Evolutionary conservation across 2,329 filamentous ascomycete species (phyloP).

Genomic region (Aspergillus hiratsukae): DNA sequence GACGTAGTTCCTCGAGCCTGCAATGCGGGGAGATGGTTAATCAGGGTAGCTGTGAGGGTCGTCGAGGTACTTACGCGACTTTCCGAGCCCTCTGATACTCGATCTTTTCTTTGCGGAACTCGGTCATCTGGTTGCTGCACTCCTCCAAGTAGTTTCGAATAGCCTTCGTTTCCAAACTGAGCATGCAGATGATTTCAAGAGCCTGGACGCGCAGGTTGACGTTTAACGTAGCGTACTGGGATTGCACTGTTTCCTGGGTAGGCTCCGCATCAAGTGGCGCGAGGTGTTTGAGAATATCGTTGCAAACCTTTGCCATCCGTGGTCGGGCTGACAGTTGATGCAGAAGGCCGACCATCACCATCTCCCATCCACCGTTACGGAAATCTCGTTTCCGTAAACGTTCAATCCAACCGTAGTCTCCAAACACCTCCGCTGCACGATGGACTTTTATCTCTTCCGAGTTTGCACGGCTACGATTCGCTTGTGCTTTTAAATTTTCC

Average conservation of each 20-base stretch:
- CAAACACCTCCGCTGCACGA: conserved; percentile 68
- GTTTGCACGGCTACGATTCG: conserved; percentile 45
- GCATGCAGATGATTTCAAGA: conserved; percentile 78
- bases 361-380: conserved; percentile 81
- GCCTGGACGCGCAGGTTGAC: conserved; percentile 76
- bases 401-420: conserved; percentile 76
- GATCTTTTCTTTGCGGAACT: conserved; percentile 91
- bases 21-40: not conserved
- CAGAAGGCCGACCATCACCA: conserved; percentile 81
- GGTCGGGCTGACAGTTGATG: conserved; percentile 78
- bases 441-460: conserved; percentile 35
- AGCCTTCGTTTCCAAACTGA: conserved; percentile 80
- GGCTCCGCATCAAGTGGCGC: conserved; percentile 73
- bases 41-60: not conserved
- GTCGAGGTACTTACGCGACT: conserved; percentile 45
- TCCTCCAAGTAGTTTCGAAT: conserved; percentile 86
- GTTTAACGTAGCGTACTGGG: conserved; percentile 71
- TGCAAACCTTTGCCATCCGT: conserved; percentile 65
- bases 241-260: conserved; percentile 66
- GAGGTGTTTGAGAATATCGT: conserved; percentile 74
- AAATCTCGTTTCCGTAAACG: conserved; percentile 80
- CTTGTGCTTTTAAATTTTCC: conserved; percentile 61
- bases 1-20: conserved; percentile 43
- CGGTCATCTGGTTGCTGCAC: conserved; percentile 90
- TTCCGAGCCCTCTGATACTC: conserved; percentile 79